phyloP scores from a whole-genome alignment of 345 rosid genomes.

The Gynandropsis gynandra region DNA sequence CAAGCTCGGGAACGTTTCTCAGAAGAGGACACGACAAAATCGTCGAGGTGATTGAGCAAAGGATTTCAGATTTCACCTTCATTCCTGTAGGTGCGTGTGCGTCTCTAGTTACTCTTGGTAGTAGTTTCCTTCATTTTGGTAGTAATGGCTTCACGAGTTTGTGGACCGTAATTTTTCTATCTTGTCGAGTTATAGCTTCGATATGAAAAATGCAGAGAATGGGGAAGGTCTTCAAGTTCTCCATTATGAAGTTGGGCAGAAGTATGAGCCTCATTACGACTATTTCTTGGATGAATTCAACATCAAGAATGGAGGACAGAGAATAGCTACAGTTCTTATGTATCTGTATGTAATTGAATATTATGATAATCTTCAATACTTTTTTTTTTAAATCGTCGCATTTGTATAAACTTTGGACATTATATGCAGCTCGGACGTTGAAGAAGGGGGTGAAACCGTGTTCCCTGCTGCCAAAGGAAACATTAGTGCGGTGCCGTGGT shows the following conservation, averaged over 20 bases:
- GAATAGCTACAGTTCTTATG: constrained; percentile 88
- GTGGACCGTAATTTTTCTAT: not conserved
- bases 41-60: constrained; percentile 61
- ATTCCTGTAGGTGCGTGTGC: constrained; percentile 50
- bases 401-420: constrained; percentile 5
- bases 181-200: no score
- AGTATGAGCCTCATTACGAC: constrained; percentile 85
- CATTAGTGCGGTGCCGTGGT: constrained; percentile 72
- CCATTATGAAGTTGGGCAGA: constrained; percentile 89
- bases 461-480: constrained; percentile 86
- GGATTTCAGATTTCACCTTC: constrained; percentile 81
- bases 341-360: constrained; percentile 62
- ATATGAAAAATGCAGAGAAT: constrained; percentile 41
- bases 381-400: not conserved
- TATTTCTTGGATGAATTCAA: constrained; percentile 72
- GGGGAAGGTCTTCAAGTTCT: constrained; percentile 93
- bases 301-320: constrained; percentile 72
- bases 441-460: constrained; percentile 94
- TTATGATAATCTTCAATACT: not conserved
- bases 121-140: not conserved
- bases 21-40: constrained; percentile 63
- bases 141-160: not conserved
- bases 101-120: not conserved
- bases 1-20: constrained; percentile 80
- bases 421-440: constrained; percentile 67